phyloP scores from a whole-genome alignment of 208 protist species.

The Crithidia fasciculata region DNA sequence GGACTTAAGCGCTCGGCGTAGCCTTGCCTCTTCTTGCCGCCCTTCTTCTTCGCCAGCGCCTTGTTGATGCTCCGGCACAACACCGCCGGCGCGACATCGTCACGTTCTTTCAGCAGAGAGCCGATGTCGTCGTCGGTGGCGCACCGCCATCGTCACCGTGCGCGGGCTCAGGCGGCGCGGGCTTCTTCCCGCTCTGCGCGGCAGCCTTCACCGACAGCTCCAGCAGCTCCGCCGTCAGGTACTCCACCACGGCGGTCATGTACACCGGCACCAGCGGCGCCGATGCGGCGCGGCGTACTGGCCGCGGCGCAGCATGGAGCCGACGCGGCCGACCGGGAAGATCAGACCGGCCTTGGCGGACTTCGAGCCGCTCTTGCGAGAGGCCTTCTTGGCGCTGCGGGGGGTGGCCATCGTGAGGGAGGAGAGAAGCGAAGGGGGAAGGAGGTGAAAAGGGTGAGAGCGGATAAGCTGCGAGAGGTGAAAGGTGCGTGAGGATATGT shows the following conservation, averaged over 20 bases:
- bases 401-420: slow-evolving; percentile 64
- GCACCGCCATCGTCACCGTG: slow-evolving; percentile 72
- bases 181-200: slow-evolving; percentile 58
- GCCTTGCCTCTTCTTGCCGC: slow-evolving; percentile 51
- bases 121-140: slow-evolving; percentile 75
- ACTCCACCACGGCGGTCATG: slow-evolving; percentile 99
- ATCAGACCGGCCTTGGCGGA: slow-evolving; percentile 96
- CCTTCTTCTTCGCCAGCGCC: slow-evolving; percentile 81
- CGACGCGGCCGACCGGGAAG: slow-evolving; percentile 99
- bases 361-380: slow-evolving; percentile 76
- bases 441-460: slow-evolving; percentile 8
- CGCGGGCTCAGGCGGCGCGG: slow-evolving; percentile 65
- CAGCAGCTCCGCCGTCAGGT: slow-evolving; percentile 90
- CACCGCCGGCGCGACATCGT: slow-evolving; percentile 75
- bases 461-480: slow-evolving; percentile 4
- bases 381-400: slow-evolving; percentile 70
- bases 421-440: not conserved
- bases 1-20: slow-evolving; percentile 32
- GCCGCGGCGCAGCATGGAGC: slow-evolving; percentile 94
- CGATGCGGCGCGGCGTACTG: slow-evolving; percentile 96
- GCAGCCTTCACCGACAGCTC: slow-evolving; percentile 58
- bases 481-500: not conserved
- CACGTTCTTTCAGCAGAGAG: slow-evolving; percentile 55
- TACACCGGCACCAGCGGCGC: slow-evolving; percentile 98
- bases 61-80: slow-evolving; percentile 79